Evolutionary conservation across 371 early-diverging fungal genomes (phyloP), one percentile per base, ranked within the genome.

Genomic region (Chytridium lagenaria): DNA sequence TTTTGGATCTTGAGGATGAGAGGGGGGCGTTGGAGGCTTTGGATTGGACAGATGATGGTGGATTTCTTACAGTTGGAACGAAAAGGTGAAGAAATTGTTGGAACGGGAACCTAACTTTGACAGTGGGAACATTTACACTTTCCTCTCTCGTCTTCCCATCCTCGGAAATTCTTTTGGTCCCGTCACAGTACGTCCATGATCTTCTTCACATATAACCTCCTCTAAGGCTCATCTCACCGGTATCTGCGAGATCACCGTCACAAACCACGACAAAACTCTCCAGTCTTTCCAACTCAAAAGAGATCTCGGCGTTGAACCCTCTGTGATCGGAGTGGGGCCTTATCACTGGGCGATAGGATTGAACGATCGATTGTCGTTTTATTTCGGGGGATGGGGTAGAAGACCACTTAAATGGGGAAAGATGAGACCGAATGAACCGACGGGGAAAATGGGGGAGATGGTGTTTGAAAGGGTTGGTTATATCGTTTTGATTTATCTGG

Each of bases 21-120:
- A 69, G 78, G 1, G 77, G 80, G 10, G 66, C 55, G 3, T 49
- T 81, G 31, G 74, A 72, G 22, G 49, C 59, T n/a, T 30, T 85
- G 40, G 79, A 73, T 38, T 86, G 81, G 80, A 81, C 81, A 15
- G 80, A 78, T 10, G 86, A 86, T 71, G 86, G 86, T 7, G 78
- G 79, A 49, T 86, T 83, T 69, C 61, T 86, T 23, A 75, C 81
- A 28, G 78, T 78, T 31, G 74, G 77, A 50, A 83, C 84, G 28
- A 83, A 74, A 67, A 69, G 70, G 79, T 80, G n/a, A n/a, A 49
- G 31, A 67, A n/a, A 34, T 69, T 34, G 2, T 76, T 59, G n/a
- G n/a, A 15, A 26, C 26, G 10, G 55, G 55, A 55, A 55, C 10
- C 10, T 55, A 5, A 26, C 10, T 55, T 61, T 51, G 19, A 28